phyloP scores from a whole-genome alignment of 768 basidiomycete genomes.

The Cyclocybe aegerita region DNA sequence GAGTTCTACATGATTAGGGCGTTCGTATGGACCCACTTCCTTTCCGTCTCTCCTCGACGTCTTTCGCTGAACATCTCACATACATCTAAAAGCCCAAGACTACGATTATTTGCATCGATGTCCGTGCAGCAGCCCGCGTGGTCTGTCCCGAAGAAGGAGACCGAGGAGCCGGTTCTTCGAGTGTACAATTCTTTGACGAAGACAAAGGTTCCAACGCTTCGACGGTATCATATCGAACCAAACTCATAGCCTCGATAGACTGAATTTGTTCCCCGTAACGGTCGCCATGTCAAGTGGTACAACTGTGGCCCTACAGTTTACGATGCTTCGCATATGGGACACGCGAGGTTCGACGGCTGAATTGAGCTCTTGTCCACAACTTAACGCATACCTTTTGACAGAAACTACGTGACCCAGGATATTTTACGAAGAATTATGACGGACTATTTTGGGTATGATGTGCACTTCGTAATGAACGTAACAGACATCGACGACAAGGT shows the following conservation, averaged over 20 bases:
- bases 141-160: conserved; percentile 43
- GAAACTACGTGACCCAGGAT: conserved; percentile 97
- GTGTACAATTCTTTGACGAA: conserved; percentile 93
- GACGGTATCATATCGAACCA: conserved; percentile 14
- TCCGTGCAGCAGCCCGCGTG: conserved; percentile 62
- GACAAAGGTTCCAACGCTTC: conserved; percentile 62
- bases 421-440: conserved; percentile 85
- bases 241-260: conserved; percentile 44
- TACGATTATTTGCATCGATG: conserved; percentile 35
- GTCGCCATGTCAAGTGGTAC: conserved; percentile 92
- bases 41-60: conserved; percentile 16
- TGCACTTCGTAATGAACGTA: conserved; percentile 99
- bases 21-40: conserved; percentile 15
- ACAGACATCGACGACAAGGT: conserved; percentile 99
- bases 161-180: conserved; percentile 65
- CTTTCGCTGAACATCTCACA: conserved; percentile 3
- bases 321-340: conserved; percentile 98
- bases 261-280: conserved; percentile 70
- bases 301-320: conserved; percentile 99
- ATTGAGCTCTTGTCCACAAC: not conserved
- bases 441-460: conserved; percentile 96
- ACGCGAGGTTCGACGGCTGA: conserved; percentile 72
- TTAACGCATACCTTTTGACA: conserved; percentile 27
- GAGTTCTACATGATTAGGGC: conserved; percentile 23
- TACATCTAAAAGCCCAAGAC: not conserved